Percentiles rank a stretch among this genome's conserved stretches.
These are phyloP conservation scores for Paxillus rubicundulus DNA, from an alignment of 768 basidiomycete genomes.

Conservation along the genomic window DNA sequence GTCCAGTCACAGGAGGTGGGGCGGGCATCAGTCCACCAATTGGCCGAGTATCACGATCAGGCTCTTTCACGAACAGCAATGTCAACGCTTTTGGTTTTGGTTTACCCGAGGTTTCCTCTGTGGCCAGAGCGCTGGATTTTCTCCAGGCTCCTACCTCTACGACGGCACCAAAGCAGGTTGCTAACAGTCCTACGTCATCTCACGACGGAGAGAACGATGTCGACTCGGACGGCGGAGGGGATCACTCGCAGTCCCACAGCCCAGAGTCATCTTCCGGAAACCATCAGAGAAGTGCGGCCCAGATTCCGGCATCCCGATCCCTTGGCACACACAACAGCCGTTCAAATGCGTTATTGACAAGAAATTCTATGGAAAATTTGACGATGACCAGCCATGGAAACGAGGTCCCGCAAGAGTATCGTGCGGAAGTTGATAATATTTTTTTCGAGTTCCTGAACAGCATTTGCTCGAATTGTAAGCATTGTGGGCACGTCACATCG, in stretches of 20 bases:
- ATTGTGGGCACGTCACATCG: constrained; percentile 8
- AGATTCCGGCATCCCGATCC: constrained; percentile 21
- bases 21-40: constrained; percentile 36
- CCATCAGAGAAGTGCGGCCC: constrained; percentile 20
- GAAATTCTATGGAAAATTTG: constrained; percentile 28
- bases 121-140: constrained; percentile 29
- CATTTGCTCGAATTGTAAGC: constrained; percentile 86
- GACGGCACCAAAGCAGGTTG: constrained; percentile 5
- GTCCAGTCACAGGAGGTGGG: constrained; percentile 16
- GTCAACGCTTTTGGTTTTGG: constrained; percentile 39
- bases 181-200: constrained; percentile 34
- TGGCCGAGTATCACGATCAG: constrained; percentile 57
- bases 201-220: constrained; percentile 53
- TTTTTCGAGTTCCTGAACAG: constrained; percentile 88
- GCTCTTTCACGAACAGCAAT: constrained; percentile 50
- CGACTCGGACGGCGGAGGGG: constrained; percentile 40
- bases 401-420: constrained; percentile 80
- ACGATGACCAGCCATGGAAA: constrained; percentile 38
- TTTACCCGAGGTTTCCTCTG: constrained; percentile 30
- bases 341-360: constrained; percentile 14
- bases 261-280: constrained; percentile 31
- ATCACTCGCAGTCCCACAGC: constrained; percentile 29
- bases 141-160: constrained; percentile 21
- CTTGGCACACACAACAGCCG: constrained; percentile 1
- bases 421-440: constrained; percentile 79